Base-by-base conservation (phyloP, 2,329 filamentous ascomycete genomes). In the Beauveria rudraprayagi region DNA sequence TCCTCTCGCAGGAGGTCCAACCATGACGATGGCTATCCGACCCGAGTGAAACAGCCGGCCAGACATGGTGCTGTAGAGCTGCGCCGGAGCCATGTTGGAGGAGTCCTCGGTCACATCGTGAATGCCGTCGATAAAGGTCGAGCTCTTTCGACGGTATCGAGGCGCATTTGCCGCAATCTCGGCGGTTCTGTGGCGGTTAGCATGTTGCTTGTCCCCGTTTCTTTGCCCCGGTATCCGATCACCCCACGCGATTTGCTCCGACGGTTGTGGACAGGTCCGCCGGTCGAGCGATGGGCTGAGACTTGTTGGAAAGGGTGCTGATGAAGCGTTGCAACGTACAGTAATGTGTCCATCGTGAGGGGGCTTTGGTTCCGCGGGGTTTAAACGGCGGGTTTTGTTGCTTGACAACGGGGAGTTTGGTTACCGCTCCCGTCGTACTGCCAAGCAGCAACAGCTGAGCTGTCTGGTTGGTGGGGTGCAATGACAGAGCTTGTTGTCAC, bases 11-110 rank as follows among this genome's bases (percentile, higher is more conserved):
- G 94, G 94, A 34, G 97, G 84, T 26, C 94, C 94, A 66, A 97
- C 94, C 72, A 96, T 97, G 66, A 94, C 93, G 68, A 99, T 97
- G 53, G 93, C 93, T 72, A 99, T 99, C 62, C 93, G 87, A 53
- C 94, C 94, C 24, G 94, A 97, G 75, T 99, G 94, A 73, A 99
- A 99, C 34, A 99, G 85, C 47, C 94, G 86, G 54, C 94, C 94
- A 53, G 93, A 97, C 83, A 97, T 96, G 58, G 94, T 99, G 74
- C 92, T 97, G 78, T 99, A 99, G 51, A 99, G 83, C 77, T 99
- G 94, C 67, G 94, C 94, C 34, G 94, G 94, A 5, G 94, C 94
- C 83, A 96, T 85, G 67, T 93, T 80, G 65, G 79, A 76, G 64
- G 79, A 76, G 69, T 91, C 91, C 71, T 92, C 89, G 9, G 90